Base-by-base conservation (phyloP, 2,329 filamentous ascomycete species). In the Fusarium compactum region DNA sequence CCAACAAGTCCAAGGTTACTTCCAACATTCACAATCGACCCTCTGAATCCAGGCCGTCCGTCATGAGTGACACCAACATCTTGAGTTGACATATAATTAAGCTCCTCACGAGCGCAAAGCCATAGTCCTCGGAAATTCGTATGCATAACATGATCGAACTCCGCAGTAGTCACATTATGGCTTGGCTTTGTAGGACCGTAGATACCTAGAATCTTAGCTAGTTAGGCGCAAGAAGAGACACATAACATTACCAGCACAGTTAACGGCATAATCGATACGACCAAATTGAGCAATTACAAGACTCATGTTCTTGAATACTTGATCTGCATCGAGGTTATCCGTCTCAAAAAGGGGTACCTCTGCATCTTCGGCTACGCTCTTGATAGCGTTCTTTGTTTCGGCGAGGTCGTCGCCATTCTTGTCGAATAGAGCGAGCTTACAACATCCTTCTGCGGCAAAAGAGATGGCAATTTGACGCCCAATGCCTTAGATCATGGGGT, bases 81-180 rank as follows among this genome's bases (percentile, higher is more conserved):
- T 65, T 85, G 83, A 41, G 73, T 76, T 41, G 80, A 69, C 83
- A 85, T 85, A 51, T 80, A 77, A 16, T 74, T 75, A 29, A 85
- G 70, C 65, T 83, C 80, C 14, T 81, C 82, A 2, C 82, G 75
- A 0, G 80, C 80, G n/a, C 78, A 80, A 8, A 85, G 72, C 84
- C 83, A 85, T 9, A 78, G 72, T 1, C 84, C 84, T 11, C 82
- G 77, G 46, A 83, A 83, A 66, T 85, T 84, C 58, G 83, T 77
- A 25, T 72, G 69, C 40, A 81, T 82, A 56, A 84, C 78, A 1
- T 76, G 62, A 62, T 85, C 84, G 54, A 85, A 85, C 27, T 84
- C 80, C 3, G 76, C 71, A 9, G 73, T 54, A 67, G 71, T 70
- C 11, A 79, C 78, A 44, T 80, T 77, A 45, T 80, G 76, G 2